Conservation (phyloP, 768 basidiomycete genomes). For the Lactarius pseudohatsudake region DNA sequence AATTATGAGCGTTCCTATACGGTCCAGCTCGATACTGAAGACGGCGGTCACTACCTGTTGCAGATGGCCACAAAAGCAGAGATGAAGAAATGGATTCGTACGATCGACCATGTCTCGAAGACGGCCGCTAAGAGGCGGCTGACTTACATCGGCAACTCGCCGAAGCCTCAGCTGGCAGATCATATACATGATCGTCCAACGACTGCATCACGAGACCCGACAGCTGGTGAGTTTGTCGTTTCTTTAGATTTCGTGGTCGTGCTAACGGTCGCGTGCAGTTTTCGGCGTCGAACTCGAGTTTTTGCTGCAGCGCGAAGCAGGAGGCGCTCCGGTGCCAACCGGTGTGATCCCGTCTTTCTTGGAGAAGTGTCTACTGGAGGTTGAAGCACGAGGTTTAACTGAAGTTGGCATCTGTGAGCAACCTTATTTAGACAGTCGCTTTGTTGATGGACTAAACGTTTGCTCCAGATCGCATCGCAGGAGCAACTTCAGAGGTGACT, state of each 20-base stretch:
- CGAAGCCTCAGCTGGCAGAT: slow-evolving; percentile 72
- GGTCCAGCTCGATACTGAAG: slow-evolving; percentile 83
- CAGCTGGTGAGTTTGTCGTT: slow-evolving; percentile 54
- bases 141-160: slow-evolving; percentile 75
- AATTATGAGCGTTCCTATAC: slow-evolving; percentile 82
- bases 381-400: slow-evolving; percentile 71
- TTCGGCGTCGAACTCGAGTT: slow-evolving; percentile 77
- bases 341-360: slow-evolving; percentile 68
- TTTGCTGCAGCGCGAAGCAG: slow-evolving; percentile 64
- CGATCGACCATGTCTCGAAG: slow-evolving; percentile 67
- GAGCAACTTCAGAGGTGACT: slow-evolving; percentile 68
- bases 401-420: slow-evolving; percentile 82
- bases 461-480: slow-evolving; percentile 73
- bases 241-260: slow-evolving; percentile 39
- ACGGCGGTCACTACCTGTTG: slow-evolving; percentile 79
- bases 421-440: not conserved
- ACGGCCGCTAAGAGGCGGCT: slow-evolving; percentile 73
- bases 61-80: slow-evolving; percentile 72
- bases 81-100: slow-evolving; percentile 76
- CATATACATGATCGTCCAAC: slow-evolving; percentile 65
- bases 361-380: slow-evolving; percentile 62
- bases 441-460: slow-evolving; percentile 7
- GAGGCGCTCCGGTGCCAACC: slow-evolving; percentile 46
- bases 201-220: slow-evolving; percentile 65
- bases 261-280: slow-evolving; percentile 28